Evolutionary conservation across 306 rosid species (phyloP), one percentile per base, ranked within the genome.

Genomic region (Trifolium subterraneum): DNA sequence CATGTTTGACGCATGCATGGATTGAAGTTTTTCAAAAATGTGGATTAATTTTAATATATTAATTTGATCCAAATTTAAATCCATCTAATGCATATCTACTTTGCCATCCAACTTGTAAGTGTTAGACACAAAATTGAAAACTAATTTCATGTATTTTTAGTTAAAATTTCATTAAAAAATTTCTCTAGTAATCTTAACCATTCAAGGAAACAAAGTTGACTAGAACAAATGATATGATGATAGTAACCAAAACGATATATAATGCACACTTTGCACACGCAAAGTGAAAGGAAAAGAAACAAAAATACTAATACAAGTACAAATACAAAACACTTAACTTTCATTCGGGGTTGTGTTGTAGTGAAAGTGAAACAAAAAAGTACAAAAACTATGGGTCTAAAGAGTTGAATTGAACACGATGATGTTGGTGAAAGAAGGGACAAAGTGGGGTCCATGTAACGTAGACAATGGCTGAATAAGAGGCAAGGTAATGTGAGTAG

Each of bases 401-500:
- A 47, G 61, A 51, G 55, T 50, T 50, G 7, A n/a, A 51, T 29
- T 20, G 76, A 52, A 64, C 75, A 70, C 42, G 64, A 50, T 36
- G 68, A 72, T 85, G 86, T 78, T 71, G 86, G 77, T 77, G 9
- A 1, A 54, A 55, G 22, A 78, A 77, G 88, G 81, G 67, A 4
- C 88, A 85, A 14, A 47, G 77, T 71, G 63, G 84, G 86, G 77
- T 23, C 81, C 61, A 44, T 0, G 65, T 31, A 18, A 84, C 86
- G 84, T 35, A 78, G 82, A 66, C 19, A 82, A 18, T 33, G 85
- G 83, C 85, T 20, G 61, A 78, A 81, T 52, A 70, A 50, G 79
- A 55, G 83, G 81, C 79, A 81, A 56, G 27, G 12, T 73, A 74
- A 78, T 78, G 88, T 81, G 88, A 78, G 79, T 20, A 23, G 78